Evolutionary conservation across 2,329 filamentous ascomycete genomes (phyloP), one percentile per base, ranked within the genome.

Genomic region (Daldinia sp.): DNA sequence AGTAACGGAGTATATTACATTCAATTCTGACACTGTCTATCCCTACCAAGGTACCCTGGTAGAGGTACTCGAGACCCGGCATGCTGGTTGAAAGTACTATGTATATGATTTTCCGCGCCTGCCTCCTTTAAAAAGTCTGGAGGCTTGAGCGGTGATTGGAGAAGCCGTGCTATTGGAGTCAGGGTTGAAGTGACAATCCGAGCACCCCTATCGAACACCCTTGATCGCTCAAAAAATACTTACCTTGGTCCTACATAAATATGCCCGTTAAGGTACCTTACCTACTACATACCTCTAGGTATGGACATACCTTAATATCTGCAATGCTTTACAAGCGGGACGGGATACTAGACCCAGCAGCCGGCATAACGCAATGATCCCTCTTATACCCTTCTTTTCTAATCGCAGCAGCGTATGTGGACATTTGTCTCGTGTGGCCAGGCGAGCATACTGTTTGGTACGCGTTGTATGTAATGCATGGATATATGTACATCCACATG

Each of bases 121-220:
- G 27, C 45, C 45, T 48, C 45, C 45, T 11, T 13, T 48, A 48
- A 48, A 48, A 48, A 29, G n/a, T n/a, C 25, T 48, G 15, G 27
- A 27, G 45, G 25, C 39, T 30, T 19, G 25, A 30, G 25, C 27
- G 27, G 25, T 48, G 45, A 48, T 48, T 48, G 45, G 45, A 48
- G 56, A 59, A 54, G 55, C 55, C 54, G 50, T 41, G 30, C 43
- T 29, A 49, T 57, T 63, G 59, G 53, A 52, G 49, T 51, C 30
- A 34, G 48, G 56, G 61, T 64, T 49, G 32, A 55, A 60, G 56
- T 53, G 25, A 63, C 61, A 57, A 61, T 48, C 61, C 56, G 51
- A 61, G 34, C 13, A 49, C 30, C 57, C 56, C 52, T 61, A 64
- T 47, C 56, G 52, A 61, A 35, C 13, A 52, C 48, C 25, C 41